Conservation (phyloP, 2,329 filamentous ascomycete species). For the Penicillium nordicum region DNA sequence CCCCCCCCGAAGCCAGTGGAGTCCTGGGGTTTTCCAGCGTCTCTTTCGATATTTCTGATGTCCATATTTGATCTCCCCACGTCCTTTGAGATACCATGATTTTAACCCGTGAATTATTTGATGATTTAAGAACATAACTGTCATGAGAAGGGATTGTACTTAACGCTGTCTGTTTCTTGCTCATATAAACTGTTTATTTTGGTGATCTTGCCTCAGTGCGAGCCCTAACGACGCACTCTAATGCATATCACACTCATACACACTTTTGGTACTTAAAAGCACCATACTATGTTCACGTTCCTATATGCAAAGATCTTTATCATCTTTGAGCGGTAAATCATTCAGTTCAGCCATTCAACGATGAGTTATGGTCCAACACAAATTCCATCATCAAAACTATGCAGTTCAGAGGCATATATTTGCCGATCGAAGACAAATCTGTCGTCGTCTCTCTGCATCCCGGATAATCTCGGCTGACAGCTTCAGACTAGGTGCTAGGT, state of each 20-base stretch:
- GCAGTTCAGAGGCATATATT: conserved; percentile 11
- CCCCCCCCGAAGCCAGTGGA: background rate
- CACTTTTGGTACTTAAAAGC: background rate
- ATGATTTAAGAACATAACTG: conserved; percentile 26
- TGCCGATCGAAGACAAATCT: conserved; percentile 39
- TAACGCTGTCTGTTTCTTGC: conserved; percentile 9
- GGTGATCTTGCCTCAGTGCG: background rate
- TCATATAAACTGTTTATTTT: background rate
- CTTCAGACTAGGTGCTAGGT: conserved; percentile 70
- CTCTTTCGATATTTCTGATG: conserved; percentile 18
- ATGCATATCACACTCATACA: background rate
- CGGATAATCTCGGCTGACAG: conserved; percentile 77
- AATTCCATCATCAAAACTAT: background rate
- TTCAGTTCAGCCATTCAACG: background rate
- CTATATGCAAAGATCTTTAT: background rate
- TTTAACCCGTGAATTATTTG: conserved; percentile 16
- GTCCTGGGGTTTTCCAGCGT: background rate
- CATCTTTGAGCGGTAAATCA: background rate
- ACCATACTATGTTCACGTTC: background rate
- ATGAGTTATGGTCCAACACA: background rate
- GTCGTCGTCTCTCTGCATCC: conserved; percentile 70
- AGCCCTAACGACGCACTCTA: background rate
- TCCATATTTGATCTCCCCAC: conserved; percentile 18
- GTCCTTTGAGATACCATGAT: conserved; percentile 28
- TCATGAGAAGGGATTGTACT: conserved; percentile 17